Conservation (phyloP, 768 basidiomycete species). For the Suillus decipiens region DNA sequence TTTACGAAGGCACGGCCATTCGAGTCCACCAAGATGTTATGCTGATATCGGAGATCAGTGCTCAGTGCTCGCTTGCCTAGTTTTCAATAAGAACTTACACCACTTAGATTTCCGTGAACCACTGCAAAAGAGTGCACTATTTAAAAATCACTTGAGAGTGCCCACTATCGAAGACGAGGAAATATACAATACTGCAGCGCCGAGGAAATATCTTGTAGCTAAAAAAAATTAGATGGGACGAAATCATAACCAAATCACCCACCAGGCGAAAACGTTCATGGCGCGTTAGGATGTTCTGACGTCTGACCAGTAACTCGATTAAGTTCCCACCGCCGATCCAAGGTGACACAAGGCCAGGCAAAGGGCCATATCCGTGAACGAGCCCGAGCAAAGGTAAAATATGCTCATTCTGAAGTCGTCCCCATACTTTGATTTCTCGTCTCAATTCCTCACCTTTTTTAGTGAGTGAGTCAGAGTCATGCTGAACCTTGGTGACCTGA, state of each 20-base stretch:
- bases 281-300: conserved; percentile 37
- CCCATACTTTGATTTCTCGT: conserved; percentile 43
- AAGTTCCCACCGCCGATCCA: conserved; percentile 44
- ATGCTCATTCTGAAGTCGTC: conserved; percentile 39
- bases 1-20: conserved; percentile 13
- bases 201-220: conserved; percentile 43
- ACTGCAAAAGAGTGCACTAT: conserved; percentile 11
- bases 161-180: neutral
- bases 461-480: neutral
- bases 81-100: conserved; percentile 1
- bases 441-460: conserved; percentile 22
- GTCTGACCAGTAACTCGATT: conserved; percentile 37
- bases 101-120: conserved; percentile 13
- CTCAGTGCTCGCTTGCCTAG: neutral
- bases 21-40: conserved; percentile 12
- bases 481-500: neutral
- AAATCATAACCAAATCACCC: conserved; percentile 10
- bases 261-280: conserved; percentile 40
- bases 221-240: neutral
- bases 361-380: conserved; percentile 37
- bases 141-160: neutral
- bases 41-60: neutral
- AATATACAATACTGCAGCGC: conserved; percentile 41
- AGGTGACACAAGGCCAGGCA: conserved; percentile 40
- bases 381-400: conserved; percentile 39